Percentiles rank a stretch among this genome's conserved stretches.
Evolutionary conservation across 2,329 filamentous ascomycete genomes (phyloP).

Genomic region (Fusarium staphyleae): DNA sequence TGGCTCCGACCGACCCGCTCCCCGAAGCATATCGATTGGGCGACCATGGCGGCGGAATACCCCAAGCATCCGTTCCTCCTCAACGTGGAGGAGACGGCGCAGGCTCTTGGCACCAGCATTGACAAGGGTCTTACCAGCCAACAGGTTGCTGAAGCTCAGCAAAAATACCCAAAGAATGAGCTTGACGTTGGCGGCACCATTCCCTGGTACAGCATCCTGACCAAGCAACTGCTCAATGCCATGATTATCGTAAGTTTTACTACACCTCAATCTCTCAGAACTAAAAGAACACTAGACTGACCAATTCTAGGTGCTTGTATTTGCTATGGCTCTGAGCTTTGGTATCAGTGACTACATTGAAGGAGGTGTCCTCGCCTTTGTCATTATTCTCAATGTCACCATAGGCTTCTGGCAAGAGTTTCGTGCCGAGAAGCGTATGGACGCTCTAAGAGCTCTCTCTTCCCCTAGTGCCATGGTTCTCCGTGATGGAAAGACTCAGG

Average conservation of each 20-base stretch:
- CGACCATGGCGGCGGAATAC: constrained; percentile 56
- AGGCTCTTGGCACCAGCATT: constrained; percentile 66
- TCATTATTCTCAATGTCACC: constrained; percentile 73
- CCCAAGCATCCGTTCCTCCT: constrained; percentile 68
- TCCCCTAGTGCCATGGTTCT: constrained; percentile 69
- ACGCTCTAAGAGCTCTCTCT: constrained; percentile 66
- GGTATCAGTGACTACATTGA: constrained; percentile 72
- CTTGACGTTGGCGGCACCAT: constrained; percentile 73
- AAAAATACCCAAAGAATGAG: constrained; percentile 71
- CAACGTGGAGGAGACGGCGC: constrained; percentile 66
- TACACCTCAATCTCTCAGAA: background rate
- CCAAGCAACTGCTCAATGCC: constrained; percentile 77
- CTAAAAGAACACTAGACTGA: background rate
- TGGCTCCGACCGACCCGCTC: constrained; percentile 10
- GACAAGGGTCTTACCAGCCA: constrained; percentile 70
- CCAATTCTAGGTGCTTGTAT: constrained; percentile 70
- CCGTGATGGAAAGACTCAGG: constrained; percentile 63
- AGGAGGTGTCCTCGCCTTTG: constrained; percentile 70
- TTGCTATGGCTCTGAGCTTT: constrained; percentile 77
- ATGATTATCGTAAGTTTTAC: constrained; percentile 71
- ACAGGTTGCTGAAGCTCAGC: constrained; percentile 65
- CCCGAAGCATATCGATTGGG: constrained; percentile 3
- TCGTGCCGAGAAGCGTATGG: constrained; percentile 71
- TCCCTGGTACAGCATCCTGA: constrained; percentile 73
- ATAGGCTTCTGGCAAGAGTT: constrained; percentile 73